Evolutionary conservation across 148 eudicot species (phyloP).

Genomic region (Camellia lanceoleosa): DNA sequence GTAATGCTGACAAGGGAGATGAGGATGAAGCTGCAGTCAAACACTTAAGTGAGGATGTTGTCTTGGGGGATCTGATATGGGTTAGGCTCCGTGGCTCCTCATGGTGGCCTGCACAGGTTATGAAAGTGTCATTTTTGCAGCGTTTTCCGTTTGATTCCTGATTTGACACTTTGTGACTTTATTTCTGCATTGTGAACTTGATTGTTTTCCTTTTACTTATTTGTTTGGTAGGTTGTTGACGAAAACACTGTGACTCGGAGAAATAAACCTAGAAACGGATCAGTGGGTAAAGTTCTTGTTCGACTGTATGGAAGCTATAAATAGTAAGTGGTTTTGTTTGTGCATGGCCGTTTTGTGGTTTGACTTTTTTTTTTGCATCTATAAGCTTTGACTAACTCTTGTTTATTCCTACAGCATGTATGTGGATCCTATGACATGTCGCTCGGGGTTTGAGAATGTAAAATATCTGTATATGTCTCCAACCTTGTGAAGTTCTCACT

Average conservation of each 20-base stretch:
- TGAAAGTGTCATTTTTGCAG: not conserved
- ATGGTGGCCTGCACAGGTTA: conserved; percentile 87
- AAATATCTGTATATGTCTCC: conserved; percentile 9
- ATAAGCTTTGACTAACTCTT: conserved; percentile 2
- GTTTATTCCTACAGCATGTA: conserved; percentile 36
- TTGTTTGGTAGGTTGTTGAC: conserved; percentile 44
- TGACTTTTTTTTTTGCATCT: not conserved
- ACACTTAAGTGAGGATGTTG: conserved; percentile 12
- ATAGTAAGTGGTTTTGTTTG: conserved; percentile 37
- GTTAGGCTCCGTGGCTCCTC: conserved; percentile 41
- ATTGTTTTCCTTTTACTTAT: not conserved
- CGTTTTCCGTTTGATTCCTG: not conserved
- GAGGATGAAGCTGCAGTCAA: conserved; percentile 19
- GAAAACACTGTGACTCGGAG: conserved; percentile 36
- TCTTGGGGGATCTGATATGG: conserved; percentile 57
- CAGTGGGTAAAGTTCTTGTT: conserved; percentile 48
- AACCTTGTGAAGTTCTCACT: not conserved
- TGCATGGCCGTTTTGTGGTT: not conserved
- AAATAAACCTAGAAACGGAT: conserved; percentile 41
- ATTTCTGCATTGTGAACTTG: not conserved
- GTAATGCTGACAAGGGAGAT: conserved; percentile 21
- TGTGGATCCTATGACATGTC: conserved; percentile 39
- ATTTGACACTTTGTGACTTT: not conserved
- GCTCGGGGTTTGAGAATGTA: conserved; percentile 47
- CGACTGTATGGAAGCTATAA: conserved; percentile 72